phyloP scores from a whole-genome alignment of 208 protist species.

The Leishmania turanica region DNA sequence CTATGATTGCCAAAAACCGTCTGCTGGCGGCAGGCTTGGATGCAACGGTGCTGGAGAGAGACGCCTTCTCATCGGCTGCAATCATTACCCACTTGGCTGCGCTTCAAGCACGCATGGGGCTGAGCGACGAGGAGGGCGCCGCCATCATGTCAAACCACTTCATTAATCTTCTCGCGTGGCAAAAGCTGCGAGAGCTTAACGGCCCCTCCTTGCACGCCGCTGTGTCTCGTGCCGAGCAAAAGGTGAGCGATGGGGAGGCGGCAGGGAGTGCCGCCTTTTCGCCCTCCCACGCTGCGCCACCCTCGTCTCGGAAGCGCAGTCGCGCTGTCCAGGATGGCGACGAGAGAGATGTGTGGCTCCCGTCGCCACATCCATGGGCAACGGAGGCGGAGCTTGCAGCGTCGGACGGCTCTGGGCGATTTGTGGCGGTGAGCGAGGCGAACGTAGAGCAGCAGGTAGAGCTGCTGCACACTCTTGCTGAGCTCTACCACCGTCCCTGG shows the following conservation, averaged over 20 bases:
- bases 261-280: too few species aligned
- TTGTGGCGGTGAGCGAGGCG: conserved; percentile 59
- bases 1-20: conserved; percentile 69
- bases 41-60: conserved; percentile 46
- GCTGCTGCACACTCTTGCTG: conserved; percentile 55
- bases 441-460: conserved; percentile 72
- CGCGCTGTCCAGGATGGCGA: conserved; percentile 5
- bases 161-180: conserved; percentile 86
- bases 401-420: conserved; percentile 23
- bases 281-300: neutral
- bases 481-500: conserved; percentile 72
- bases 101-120: conserved; percentile 40
- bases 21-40: conserved; percentile 59
- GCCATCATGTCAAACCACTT: conserved; percentile 87
- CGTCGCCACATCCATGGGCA: conserved; percentile 76
- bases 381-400: conserved; percentile 32
- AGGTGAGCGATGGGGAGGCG: neutral
- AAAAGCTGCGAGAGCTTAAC: conserved; percentile 76
- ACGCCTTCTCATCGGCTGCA: conserved; percentile 61
- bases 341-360: conserved; percentile 16
- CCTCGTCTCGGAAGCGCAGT: conserved; percentile 17
- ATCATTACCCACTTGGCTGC: conserved; percentile 62
- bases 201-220: neutral
- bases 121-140: conserved; percentile 56
- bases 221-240: neutral